Conservation (phyloP, 805 yeast species). For the Cephaloascus fragrans region DNA sequence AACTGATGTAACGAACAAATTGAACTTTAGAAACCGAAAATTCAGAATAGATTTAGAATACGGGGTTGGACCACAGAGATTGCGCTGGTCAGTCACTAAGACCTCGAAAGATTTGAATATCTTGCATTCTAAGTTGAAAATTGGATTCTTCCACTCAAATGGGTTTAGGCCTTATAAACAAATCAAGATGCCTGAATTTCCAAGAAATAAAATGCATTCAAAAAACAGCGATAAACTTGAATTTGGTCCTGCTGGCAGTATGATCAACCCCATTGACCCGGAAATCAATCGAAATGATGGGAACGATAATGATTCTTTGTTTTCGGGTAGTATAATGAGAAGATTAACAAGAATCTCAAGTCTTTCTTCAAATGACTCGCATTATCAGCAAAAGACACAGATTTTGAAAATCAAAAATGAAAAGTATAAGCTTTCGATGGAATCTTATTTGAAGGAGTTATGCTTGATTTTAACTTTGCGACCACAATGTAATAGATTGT, state of each 20-base stretch:
- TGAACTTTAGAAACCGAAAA: constrained; percentile 28
- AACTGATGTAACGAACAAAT: constrained; percentile 33
- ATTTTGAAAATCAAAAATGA: constrained; percentile 17
- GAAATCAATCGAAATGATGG: no score
- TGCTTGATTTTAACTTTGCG: constrained; percentile 51
- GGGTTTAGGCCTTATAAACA: constrained; percentile 11
- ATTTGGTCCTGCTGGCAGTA: not conserved
- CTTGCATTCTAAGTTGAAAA: constrained; percentile 60
- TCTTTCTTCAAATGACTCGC: constrained; percentile 1
- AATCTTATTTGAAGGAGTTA: constrained; percentile 57
- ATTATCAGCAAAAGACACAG: constrained; percentile 11
- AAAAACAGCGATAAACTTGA: not conserved
- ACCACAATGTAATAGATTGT: constrained; percentile 74
- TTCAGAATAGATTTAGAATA: constrained; percentile 76
- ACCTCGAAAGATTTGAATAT: constrained; percentile 63
- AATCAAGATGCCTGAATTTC: constrained; percentile 30
- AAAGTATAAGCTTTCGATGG: constrained; percentile 38
- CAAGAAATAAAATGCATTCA: constrained; percentile 34
- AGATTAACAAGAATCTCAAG: constrained; percentile 3
- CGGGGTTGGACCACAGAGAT: constrained; percentile 72
- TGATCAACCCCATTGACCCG: not conserved
- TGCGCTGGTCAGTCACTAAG: constrained; percentile 73
- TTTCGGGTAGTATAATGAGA: not conserved
- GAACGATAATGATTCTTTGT: constrained; percentile 12
- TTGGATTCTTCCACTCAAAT: constrained; percentile 36